Evolutionary conservation across 2,329 filamentous ascomycete genomes (phyloP), one percentile per base, ranked within the genome.

Genomic region (Penicillium vulpinum): DNA sequence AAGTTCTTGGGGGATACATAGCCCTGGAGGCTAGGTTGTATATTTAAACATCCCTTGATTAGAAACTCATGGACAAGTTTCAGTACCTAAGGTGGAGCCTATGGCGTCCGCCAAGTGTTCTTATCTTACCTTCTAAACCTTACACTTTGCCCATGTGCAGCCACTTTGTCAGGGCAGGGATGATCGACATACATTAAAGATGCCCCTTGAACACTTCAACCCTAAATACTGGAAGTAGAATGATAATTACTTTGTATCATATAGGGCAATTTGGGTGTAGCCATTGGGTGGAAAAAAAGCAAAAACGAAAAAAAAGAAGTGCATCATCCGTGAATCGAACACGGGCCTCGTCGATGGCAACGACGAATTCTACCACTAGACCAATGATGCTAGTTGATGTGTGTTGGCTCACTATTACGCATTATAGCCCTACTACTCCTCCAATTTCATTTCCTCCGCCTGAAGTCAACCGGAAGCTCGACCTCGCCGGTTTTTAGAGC

Each of bases 291-390:
- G 11, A 38, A 18, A 38, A 9, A 38, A 9, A 39, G 11, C 18
- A 40, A n/a, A 26, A 26, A n/a, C 3, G 9, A 56, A 55, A 47
- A 53, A 67, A 66, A 47, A 50, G 18, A 9, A 41, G 16, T 76
- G 74, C 74, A 76, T 75, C 73, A 74, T 75, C 74, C 74, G 74
- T 74, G 74, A 76, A 76, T 76, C 74, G 74, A 76, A 76, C 74
- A 74, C 74, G 74, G 73, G 73, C 73, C 74, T 76, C 74, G 68
- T 77, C 74, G 74, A 77, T 75, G 73, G 73, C 73, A 75, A 75
- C 73, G 73, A 75, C 67, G 73, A 75, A 75, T 75, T 75, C 73
- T 75, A 75, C 73, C 73, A 75, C 73, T 75, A 75, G 73, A 75
- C 73, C 72, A 75, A 75, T 72, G 70, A 74, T 75, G 73, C 72